phyloP scores from a whole-genome alignment of 805 yeast genomes.

The Trichomonascus vanleenenianus region DNA sequence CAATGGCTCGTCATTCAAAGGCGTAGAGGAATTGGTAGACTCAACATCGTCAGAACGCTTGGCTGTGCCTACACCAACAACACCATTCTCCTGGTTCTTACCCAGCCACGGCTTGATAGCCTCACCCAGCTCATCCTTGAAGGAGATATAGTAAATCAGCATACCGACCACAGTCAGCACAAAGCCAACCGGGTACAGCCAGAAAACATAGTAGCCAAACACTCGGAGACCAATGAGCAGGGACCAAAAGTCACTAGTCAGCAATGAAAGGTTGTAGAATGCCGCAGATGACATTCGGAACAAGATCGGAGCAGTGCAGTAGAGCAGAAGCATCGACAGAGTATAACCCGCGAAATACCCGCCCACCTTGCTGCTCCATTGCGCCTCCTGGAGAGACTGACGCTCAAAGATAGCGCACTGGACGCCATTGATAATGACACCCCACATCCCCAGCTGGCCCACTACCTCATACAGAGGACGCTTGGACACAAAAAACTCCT shows the following conservation, averaged over 20 bases:
- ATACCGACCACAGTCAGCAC: slow-evolving; percentile 36
- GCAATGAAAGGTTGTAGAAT: slow-evolving; percentile 36
- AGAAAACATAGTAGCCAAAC: slow-evolving; percentile 37
- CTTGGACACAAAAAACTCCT: slow-evolving; percentile 38
- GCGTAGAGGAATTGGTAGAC: neutral
- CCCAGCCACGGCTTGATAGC: slow-evolving; percentile 38
- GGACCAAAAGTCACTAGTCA: slow-evolving; percentile 41
- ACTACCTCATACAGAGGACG: slow-evolving; percentile 38
- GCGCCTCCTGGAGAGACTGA: slow-evolving; percentile 28
- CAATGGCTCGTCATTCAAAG: neutral
- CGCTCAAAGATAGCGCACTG: slow-evolving; percentile 39
- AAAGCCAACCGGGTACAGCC: slow-evolving; percentile 41
- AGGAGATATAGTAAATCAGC: slow-evolving; percentile 33
- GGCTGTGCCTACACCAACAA: slow-evolving; percentile 26
- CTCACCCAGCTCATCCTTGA: slow-evolving; percentile 31
- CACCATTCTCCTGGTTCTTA: slow-evolving; percentile 22
- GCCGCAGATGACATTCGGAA: slow-evolving; percentile 41
- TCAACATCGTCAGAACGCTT: slow-evolving; percentile 4
- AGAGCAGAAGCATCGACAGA: slow-evolving; percentile 32
- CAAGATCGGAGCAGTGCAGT: slow-evolving; percentile 35
- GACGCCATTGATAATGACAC: slow-evolving; percentile 35
- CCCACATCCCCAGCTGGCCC: slow-evolving; percentile 38
- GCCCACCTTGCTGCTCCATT: slow-evolving; percentile 33
- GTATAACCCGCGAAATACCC: slow-evolving; percentile 40
- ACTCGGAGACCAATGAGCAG: slow-evolving; percentile 36